These are phyloP conservation scores for Phlebiopsis gigantea DNA, from an alignment of 768 basidiomycete genomes.

Conservation along the genomic window DNA sequence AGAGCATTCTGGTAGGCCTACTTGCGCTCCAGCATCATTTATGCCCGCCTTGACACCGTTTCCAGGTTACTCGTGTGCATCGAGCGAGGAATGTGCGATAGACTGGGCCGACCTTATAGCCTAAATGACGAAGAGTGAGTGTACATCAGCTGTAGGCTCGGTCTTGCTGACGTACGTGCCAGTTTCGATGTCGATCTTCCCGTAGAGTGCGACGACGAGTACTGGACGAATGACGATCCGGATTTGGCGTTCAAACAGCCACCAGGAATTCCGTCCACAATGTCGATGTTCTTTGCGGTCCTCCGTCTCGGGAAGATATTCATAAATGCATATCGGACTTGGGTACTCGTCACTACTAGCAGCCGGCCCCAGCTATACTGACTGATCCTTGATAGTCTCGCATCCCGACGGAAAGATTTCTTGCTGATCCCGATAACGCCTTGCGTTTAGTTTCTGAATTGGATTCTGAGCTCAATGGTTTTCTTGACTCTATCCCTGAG, in stretches of 20 bases:
- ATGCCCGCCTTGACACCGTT: not conserved
- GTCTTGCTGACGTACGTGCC: not conserved
- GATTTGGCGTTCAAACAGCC: slow-evolving; percentile 63
- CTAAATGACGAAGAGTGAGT: slow-evolving; percentile 71
- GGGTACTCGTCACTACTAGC: slow-evolving; percentile 50
- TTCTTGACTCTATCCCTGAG: slow-evolving; percentile 55
- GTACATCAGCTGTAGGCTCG: not conserved
- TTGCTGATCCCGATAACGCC: slow-evolving; percentile 38
- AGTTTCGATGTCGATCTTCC: slow-evolving; percentile 71
- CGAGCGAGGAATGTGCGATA: slow-evolving; percentile 39
- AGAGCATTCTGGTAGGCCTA: slow-evolving; percentile 65
- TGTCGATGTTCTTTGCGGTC: slow-evolving; percentile 53
- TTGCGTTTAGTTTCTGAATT: slow-evolving; percentile 52
- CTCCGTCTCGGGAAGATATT: slow-evolving; percentile 60
- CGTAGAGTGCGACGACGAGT: slow-evolving; percentile 44
- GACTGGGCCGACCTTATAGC: slow-evolving; percentile 60
- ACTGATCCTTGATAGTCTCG: too few species aligned
- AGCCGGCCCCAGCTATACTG: not conserved
- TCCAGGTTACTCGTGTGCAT: slow-evolving; percentile 44
- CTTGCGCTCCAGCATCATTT: too few species aligned
- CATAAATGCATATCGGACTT: slow-evolving; percentile 56
- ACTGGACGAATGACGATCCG: not conserved
- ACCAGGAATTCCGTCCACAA: slow-evolving; percentile 41
- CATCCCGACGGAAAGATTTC: slow-evolving; percentile 37
- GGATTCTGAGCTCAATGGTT: slow-evolving; percentile 55